Evolutionary conservation across 2,329 filamentous ascomycete genomes (phyloP), one percentile per base, ranked within the genome.

Genomic region (Diaporthe australafricana): DNA sequence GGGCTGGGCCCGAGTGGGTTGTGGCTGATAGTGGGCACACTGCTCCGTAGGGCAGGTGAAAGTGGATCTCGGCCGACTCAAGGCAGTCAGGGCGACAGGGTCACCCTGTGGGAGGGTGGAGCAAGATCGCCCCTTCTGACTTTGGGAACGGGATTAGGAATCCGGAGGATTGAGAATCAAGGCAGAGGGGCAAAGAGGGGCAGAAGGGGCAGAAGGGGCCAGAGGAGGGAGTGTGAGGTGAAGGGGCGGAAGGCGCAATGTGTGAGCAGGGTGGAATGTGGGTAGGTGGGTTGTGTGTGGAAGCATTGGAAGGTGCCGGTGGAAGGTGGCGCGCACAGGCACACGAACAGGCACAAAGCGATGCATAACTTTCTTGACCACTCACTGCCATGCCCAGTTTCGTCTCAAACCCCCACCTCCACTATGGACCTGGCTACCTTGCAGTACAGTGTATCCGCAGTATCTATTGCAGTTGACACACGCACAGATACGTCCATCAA

Each of bases 21-120:
- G 42, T 50, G 60, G 45, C 60, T 50, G 45, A 50, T 65, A 50
- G 60, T 65, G 60, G 60, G n/a, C 60, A 50, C 45, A 5, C 60
- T 20, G 30, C 60, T 65, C 30, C 45, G 45, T 65, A 65, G 60
- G 60, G 60, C 60, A 65, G 60, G 60, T 50, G 27, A 42, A 65
- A 16, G 42, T 50, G 42, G 60, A 25, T 65, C 60, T 65, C 60
- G 60, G 60, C 60, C 45, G 60, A 50, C 60, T 65, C 60, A 63
- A n/a, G 42, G 60, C 42, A 63, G 42, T 38, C 45, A 65, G 60
- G 42, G 60, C 32, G 57, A 25, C 40, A 63, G 30, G 60, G 60
- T 3, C 45, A 30, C 60, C 60, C 17, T 50, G 60, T 65, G 45
- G n/a, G 30, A 20, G 14, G 45, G 60, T 65, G 60, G 60, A 38